A percentile compares a stretch with the other conserved stretches of the same genome.
phyloP scores from a whole-genome alignment of 1,284 basidiomycete species.

The Ustilago trichophora region DNA sequence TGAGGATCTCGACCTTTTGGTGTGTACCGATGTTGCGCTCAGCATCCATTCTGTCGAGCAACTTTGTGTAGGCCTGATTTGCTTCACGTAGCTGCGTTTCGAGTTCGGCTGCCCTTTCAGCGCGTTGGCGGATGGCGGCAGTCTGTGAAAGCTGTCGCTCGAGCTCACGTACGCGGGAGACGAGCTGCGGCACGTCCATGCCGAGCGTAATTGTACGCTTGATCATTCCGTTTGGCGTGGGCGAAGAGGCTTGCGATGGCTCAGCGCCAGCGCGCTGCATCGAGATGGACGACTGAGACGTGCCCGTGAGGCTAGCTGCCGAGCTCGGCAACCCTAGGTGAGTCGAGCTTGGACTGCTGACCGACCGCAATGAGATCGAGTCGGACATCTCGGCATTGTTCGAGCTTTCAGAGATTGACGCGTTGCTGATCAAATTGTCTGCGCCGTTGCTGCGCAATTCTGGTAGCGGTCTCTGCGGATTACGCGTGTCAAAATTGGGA shows the following conservation, averaged over 20 bases:
- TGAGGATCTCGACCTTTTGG: conserved; percentile 46
- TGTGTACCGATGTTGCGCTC: conserved; percentile 26
- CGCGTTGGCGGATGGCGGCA: conserved; percentile 24
- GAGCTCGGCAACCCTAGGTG: conserved; percentile 28
- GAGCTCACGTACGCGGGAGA: conserved; percentile 42
- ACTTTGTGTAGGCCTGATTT: conserved; percentile 25
- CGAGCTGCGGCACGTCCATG: conserved; percentile 49
- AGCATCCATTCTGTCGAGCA: conserved; percentile 32
- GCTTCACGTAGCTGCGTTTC: conserved; percentile 38
- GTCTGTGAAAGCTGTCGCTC: conserved; percentile 41
- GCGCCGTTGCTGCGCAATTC: conserved; percentile 4
- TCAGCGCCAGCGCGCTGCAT: neutral
- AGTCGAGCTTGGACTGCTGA: conserved; percentile 32
- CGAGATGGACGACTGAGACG: conserved; percentile 14
- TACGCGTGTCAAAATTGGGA: conserved; percentile 11
- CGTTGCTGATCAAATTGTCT: conserved; percentile 2
- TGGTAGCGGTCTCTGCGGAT: neutral
- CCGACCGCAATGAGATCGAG: conserved; percentile 25
- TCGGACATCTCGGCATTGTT: conserved; percentile 9
- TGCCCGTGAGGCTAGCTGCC: conserved; percentile 13
- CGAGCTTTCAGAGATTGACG: conserved; percentile 6
- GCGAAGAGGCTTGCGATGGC: neutral
- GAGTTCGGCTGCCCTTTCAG: conserved; percentile 35
- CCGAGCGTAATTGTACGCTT: conserved; percentile 57
- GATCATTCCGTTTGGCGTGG: conserved; percentile 6